phyloP scores from a whole-genome alignment of 495 filamentous ascomycete genomes.

The Penicillium malachiteum region DNA sequence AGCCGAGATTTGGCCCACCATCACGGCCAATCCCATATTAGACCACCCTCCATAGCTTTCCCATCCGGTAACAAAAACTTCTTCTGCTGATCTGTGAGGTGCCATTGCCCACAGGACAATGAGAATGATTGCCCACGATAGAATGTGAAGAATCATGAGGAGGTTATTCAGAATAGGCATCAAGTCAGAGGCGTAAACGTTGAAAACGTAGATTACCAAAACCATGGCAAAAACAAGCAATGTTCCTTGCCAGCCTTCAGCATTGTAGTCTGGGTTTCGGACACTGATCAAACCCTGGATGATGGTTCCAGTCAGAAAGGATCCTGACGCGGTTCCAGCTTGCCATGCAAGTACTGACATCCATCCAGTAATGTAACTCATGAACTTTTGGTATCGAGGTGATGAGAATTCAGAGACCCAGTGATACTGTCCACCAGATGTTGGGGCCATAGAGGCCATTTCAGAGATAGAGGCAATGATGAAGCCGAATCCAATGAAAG shows the following conservation, averaged over 20 bases:
- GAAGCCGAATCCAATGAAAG: slow-evolving; percentile 33
- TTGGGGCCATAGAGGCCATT: slow-evolving; percentile 40
- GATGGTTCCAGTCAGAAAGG: slow-evolving; percentile 44
- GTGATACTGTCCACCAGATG: slow-evolving; percentile 46
- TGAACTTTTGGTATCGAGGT: slow-evolving; percentile 36
- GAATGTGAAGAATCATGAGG: slow-evolving; percentile 39
- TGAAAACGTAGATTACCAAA: slow-evolving; percentile 39
- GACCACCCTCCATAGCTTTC: slow-evolving; percentile 49
- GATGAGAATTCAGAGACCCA: slow-evolving; percentile 52
- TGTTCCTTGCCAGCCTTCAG: slow-evolving; percentile 42
- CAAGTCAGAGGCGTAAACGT: slow-evolving; percentile 36
- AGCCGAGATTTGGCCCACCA: slow-evolving; percentile 49
- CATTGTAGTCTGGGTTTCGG: slow-evolving; percentile 34
- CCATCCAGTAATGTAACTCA: slow-evolving; percentile 52
- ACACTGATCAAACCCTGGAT: slow-evolving; percentile 44
- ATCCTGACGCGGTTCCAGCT: slow-evolving; percentile 36
- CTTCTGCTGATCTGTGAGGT: slow-evolving; percentile 32
- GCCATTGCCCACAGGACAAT: slow-evolving; percentile 43
- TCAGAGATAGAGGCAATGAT: slow-evolving; percentile 37
- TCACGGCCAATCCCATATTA: slow-evolving; percentile 44
- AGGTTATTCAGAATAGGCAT: slow-evolving; percentile 41
- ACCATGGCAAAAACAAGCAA: slow-evolving; percentile 46
- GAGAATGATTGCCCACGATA: slow-evolving; percentile 37
- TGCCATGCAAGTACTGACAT: slow-evolving; percentile 44
- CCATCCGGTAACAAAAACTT: slow-evolving; percentile 46